Conservation (phyloP, 1,284 basidiomycete genomes). For the Heterobasidion parviporum region DNA sequence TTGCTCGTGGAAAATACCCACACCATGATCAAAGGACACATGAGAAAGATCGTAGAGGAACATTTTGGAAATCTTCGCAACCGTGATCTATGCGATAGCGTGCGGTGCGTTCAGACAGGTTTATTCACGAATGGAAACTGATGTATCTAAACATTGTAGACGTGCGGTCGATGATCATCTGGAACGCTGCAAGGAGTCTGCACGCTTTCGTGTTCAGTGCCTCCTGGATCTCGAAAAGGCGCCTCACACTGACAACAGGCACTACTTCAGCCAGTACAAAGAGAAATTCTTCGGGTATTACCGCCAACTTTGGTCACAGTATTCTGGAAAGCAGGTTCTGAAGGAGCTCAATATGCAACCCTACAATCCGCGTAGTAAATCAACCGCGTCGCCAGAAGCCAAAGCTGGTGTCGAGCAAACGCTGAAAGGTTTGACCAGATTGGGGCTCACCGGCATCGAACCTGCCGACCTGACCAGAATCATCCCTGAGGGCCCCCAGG, state of each 20-base stretch:
- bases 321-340: neutral
- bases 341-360: neutral
- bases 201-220: conserved; percentile 25
- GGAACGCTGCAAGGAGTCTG: neutral
- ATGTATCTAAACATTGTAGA: neutral
- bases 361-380: neutral
- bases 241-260: conserved; percentile 50
- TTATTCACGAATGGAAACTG: neutral
- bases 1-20: conserved; percentile 38
- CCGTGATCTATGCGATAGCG: neutral
- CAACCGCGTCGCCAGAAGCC: neutral
- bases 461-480: conserved; percentile 1
- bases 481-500: neutral
- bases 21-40: neutral
- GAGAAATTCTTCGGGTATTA: conserved; percentile 48
- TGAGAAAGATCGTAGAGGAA: neutral
- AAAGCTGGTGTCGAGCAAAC: neutral
- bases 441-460: neutral
- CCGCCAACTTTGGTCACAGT: conserved; percentile 16
- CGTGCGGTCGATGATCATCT: neutral
- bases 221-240: conserved; percentile 41
- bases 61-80: neutral
- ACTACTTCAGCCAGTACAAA: conserved; percentile 49
- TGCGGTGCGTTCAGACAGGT: neutral
- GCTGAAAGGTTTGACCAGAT: neutral